A percentile compares a stretch with the other conserved stretches of the same genome.
phyloP scores from a whole-genome alignment of 495 filamentous ascomycete genomes.

The Emericellopsis terricola region DNA sequence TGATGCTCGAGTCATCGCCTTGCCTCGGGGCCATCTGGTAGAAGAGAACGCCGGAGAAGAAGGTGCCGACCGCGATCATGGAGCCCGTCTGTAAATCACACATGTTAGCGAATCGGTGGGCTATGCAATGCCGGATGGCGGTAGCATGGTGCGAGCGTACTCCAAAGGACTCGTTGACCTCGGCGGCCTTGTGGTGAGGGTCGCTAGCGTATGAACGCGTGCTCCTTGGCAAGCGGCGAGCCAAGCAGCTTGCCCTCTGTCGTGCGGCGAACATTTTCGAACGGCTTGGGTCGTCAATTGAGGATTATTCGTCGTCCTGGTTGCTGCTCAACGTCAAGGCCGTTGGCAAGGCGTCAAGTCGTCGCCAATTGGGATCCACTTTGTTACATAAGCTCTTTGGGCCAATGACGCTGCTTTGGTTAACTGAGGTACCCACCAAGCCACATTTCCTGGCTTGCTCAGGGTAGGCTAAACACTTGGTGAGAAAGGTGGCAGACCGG shows the following conservation, averaged over 20 bases:
- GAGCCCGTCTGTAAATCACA: conserved; percentile 13
- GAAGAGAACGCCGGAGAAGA: conserved; percentile 14
- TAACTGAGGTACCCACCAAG: no score
- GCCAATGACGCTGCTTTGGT: no score
- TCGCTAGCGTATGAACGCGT: conserved; percentile 24
- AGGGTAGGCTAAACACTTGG: no score
- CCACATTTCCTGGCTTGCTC: no score
- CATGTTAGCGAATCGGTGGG: no score
- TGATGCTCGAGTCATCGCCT: conserved; percentile 19
- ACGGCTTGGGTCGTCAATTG: conserved; percentile 1
- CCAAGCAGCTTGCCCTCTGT: conserved; percentile 18
- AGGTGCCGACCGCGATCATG: conserved; percentile 17
- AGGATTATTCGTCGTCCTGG: neutral
- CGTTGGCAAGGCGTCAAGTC: neutral
- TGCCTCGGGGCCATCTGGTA: conserved; percentile 23
- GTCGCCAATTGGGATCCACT: neutral
- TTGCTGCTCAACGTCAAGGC: neutral
- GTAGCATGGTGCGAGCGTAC: conserved; percentile 18
- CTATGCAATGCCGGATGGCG: neutral
- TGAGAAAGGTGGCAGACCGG: no score
- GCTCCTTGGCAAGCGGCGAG: conserved; percentile 15
- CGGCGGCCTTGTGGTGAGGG: conserved; percentile 14
- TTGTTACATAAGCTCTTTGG: neutral
- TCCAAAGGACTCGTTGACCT: conserved; percentile 23
- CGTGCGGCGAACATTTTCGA: conserved; percentile 25